These are phyloP conservation scores for Tripterygium wilfordii DNA, from an alignment of 177 flowering plant genomes.

Conservation along the genomic window DNA sequence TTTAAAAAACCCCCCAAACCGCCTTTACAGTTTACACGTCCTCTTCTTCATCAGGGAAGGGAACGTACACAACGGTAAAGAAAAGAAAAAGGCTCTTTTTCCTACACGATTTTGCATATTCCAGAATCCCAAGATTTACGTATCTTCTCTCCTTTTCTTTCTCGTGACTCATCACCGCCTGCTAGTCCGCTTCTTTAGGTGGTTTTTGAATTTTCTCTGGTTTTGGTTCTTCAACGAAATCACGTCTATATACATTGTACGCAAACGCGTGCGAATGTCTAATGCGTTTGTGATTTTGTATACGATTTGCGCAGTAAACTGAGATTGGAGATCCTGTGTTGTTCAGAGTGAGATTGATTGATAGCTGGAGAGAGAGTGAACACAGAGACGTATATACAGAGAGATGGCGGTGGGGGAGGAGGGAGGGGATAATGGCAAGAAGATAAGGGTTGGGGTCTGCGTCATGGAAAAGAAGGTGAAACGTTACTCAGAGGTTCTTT, in stretches of 20 bases:
- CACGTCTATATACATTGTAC: too few relatives aligned
- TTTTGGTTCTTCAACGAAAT: too few relatives aligned
- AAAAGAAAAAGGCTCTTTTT: not conserved
- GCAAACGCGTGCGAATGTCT: too few relatives aligned
- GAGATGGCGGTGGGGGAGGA: slow-evolving; percentile 11
- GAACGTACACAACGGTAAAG: too few relatives aligned
- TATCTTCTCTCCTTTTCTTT: slow-evolving; percentile 3
- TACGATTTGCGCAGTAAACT: slow-evolving; percentile 2
- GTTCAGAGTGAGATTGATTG: not conserved
- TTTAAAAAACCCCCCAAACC: too few relatives aligned
- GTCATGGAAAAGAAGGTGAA: slow-evolving; percentile 99
- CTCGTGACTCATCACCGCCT: slow-evolving; percentile 6
- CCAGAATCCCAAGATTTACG: slow-evolving; percentile 17
- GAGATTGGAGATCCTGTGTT: not conserved
- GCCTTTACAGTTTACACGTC: too few relatives aligned
- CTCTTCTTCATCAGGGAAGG: too few relatives aligned
- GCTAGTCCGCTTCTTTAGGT: too few relatives aligned
- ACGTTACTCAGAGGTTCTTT: slow-evolving; percentile 74
- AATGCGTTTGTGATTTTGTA: slow-evolving; percentile 1
- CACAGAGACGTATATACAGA: not conserved
- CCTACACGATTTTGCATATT: slow-evolving; percentile 18
- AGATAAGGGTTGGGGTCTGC: slow-evolving; percentile 84
- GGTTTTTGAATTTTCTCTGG: too few relatives aligned
- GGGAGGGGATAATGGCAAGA: slow-evolving; percentile 19
- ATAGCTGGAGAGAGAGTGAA: slow-evolving; percentile 3